Evolutionary conservation across 345 rosid species (phyloP), one percentile per base, ranked within the genome.

Genomic region (Camelina neglecta): DNA sequence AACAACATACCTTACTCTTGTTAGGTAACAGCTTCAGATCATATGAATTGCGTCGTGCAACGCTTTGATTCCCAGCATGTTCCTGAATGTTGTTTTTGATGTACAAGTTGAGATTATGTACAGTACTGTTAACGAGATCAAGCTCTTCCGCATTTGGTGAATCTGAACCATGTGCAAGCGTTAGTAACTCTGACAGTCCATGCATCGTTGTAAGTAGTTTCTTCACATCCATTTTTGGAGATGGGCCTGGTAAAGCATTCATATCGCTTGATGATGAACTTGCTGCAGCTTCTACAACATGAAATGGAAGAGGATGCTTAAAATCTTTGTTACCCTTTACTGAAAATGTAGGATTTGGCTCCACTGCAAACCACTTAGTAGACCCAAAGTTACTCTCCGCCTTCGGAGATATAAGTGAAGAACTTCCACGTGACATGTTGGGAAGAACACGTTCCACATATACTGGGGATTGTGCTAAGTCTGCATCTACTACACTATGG

Each of bases 21-120:
- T 69, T 84, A 74, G 77, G 57, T 50, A 66, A 70, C 51, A 81
- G 56, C 81, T 31, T 57, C 16, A 72, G 54, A 78, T 74, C 59
- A 51, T 81, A 58, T 51, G 80, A 77, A 63, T 47, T 75, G 47
- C 56, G 53, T 8, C 49, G 69, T 60, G 48, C 42, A 16, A 69
- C 2, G 59, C 73, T 67, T 39, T 61, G 79, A 62, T 70, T 58
- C 68, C 35, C 66, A 53, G 76, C 65, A 78, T 59, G 78, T 64
- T 65, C 75, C 41, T 61, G 78, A 68, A 53, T 62, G 76, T 39
- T 74, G n/a, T 65, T 81, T 69, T 60, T 11, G 56, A 71, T 60
- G 66, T 86, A 86, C 45, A 70, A 45, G 62, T 75, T 18, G 68
- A 87, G 89, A 60, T 87, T 87, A 69, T 79, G 60, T 45, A 87